Percentiles rank a stretch among this genome's conserved stretches.
These are phyloP conservation scores for Eucalyptus polyanthemos DNA, from an alignment of 345 rosid species.

Conservation along the genomic window DNA sequence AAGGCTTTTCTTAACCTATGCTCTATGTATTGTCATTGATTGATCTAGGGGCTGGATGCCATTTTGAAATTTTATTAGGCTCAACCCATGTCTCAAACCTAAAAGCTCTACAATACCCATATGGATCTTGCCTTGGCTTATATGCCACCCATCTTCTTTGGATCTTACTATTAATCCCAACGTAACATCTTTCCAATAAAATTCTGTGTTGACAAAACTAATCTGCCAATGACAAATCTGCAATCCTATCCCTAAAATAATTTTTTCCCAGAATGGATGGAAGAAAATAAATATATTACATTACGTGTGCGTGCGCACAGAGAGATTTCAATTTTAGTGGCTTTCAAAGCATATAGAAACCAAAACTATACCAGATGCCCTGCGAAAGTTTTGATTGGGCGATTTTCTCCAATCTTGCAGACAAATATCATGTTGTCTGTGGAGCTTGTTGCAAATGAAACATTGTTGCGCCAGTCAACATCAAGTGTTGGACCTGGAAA, in stretches of 20 bases:
- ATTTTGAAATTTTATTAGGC: background rate
- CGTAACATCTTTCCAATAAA: background rate
- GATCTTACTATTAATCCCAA: background rate
- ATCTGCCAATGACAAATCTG: background rate
- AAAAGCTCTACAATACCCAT: background rate
- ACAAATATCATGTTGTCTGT: conserved; percentile 88
- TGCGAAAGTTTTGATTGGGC: conserved; percentile 65
- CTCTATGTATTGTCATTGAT: background rate
- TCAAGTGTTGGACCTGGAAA: conserved; percentile 90
- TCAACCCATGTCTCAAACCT: background rate
- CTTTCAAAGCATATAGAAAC: background rate
- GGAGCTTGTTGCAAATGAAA: conserved; percentile 96
- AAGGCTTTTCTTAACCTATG: background rate
- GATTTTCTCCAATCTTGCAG: conserved; percentile 84
- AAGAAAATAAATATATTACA: background rate
- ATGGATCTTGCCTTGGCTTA: background rate
- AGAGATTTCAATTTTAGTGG: background rate
- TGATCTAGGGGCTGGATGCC: background rate
- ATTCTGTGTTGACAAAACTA: background rate
- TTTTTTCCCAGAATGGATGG: background rate
- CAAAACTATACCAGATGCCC: conserved; percentile 72
- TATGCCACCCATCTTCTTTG: background rate
- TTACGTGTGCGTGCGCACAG: background rate
- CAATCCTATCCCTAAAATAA: background rate
- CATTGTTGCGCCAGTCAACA: conserved; percentile 98